Base-by-base conservation (phyloP, 2,329 filamentous ascomycete genomes). In the Aspergillus melleus region DNA sequence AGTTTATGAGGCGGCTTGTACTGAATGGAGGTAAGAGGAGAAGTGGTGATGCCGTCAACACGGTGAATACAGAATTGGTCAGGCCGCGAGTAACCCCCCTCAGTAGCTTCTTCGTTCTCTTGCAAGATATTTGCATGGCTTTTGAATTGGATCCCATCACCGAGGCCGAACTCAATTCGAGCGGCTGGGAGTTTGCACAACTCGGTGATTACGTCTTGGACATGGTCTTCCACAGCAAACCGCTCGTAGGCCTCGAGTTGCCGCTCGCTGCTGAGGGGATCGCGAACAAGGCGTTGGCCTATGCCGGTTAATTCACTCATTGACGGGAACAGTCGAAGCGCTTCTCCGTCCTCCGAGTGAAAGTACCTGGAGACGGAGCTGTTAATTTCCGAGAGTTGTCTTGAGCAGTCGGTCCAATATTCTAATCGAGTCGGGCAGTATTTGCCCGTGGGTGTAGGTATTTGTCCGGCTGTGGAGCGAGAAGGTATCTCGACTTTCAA, bases 1-100 rank as follows among this genome's bases (percentile, higher is more conserved):
- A 68, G 61, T 57, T 67, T 66, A n/a, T 66, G 57, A 3, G 61
- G 61, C 2, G 61, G 60, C 46, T 66, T 67, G 39, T 64, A 63
- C 49, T 65, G 58, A 4, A 66, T 51, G 0, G 32, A 59, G 5
- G 50, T 61, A 2, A 66, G 52, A 9, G 66, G 52, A 6, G 49
- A 58, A 24, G 49, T 62, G 5, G 49, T 62, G 16, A 46, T 52
- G 16, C 39, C 49, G 24, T 63, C 58, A 9, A 64, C 54, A 44
- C 61, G 61, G 47, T 66, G 60, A 46, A 68, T 61, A 19, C 64
- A 68, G 44, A 60, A 66, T 49, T 68, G 63, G 56, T 68, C 61
- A 24, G 64, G 56, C 29, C 42, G 50, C n/a, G 61, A 39, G 24
- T 46, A 36, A 44, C 49, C 22, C 22, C 2, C 22, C 22, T 22